Base-by-base conservation (phyloP, 768 basidiomycete genomes). In the Calocybe indica region DNA sequence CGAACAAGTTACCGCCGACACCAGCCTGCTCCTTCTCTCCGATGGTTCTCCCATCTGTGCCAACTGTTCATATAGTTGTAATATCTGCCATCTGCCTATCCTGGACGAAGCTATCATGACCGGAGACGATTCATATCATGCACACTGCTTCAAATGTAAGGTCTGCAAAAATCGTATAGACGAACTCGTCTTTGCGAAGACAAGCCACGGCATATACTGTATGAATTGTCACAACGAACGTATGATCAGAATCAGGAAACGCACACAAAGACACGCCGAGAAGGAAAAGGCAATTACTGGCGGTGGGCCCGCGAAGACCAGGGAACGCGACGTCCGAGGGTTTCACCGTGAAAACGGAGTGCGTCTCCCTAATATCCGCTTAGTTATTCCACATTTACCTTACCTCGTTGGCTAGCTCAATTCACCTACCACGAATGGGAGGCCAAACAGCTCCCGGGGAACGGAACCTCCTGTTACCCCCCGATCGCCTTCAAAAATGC, bases 31-130 rank as follows among this genome's bases (percentile, higher is more conserved):
- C 33, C 75, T 99, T 8, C 82, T 99, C 43, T 94, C 93, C 31
- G 95, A 99, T 67, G 96, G 96, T 15, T 91, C 88, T n/a, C 96
- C 96, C 35, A 93, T 99, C 43, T 94, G 90, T 61, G 83, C 88
- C 37, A 83, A 88, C 58, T 95, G 92, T 72, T 92, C 92, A 4
- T 95, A 95, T 71, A 85, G 85, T 58, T 99, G 96, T 75, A 95
- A 87, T 60, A 86, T 97, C 48, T 99, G 96, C 70, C 83, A 84
- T 40, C 82, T 82, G 48, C 90, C 93, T 39, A 99, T 99, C 54
- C 85, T 94, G 47, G 94, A 99, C 70, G 96, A 99, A 62, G 96
- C 96, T 7, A 97, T 98, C 65, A 97, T 99, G 91, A 95, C 96
- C 6, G 96, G 92, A 51, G 93, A 99, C 66, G 96, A 98, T 62